Conservation (phyloP, 2,329 filamentous ascomycete species). For the Xylaria arbuscula region DNA sequence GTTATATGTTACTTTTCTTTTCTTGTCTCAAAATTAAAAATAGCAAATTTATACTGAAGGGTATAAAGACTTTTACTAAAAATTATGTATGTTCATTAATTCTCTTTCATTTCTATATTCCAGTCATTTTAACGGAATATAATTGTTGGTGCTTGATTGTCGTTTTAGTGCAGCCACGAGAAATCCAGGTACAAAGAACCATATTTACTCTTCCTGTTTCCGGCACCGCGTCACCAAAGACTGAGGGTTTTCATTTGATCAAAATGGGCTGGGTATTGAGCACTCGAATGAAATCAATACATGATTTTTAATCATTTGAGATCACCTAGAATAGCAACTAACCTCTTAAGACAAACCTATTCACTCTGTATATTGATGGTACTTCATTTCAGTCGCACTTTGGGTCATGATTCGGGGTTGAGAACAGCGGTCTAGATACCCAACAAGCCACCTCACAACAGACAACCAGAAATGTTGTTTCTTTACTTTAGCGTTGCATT, state of each 20-base stretch:
- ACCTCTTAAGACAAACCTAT: not conserved
- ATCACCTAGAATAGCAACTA: not conserved
- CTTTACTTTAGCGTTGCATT: conserved; percentile 38
- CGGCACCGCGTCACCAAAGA: not conserved
- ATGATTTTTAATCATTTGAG: too few relatives aligned
- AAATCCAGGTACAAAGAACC: conserved; percentile 12
- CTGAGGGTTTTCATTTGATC: not conserved
- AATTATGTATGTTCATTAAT: not conserved
- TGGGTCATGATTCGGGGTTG: not conserved
- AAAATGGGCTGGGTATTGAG: too few relatives aligned
- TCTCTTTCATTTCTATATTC: not conserved
- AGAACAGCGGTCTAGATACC: not conserved
- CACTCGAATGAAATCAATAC: too few relatives aligned
- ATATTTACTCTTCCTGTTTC: conserved; percentile 15
- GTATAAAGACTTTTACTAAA: not conserved
- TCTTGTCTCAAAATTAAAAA: too few relatives aligned
- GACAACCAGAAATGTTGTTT: conserved; percentile 34
- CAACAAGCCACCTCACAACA: not conserved
- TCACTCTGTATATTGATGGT: not conserved
- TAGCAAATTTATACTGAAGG: too few relatives aligned
- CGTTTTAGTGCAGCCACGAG: not conserved
- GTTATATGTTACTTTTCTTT: too few relatives aligned
- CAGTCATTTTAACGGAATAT: not conserved
- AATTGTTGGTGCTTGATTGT: not conserved
- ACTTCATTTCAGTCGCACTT: not conserved